These are phyloP conservation scores for Otatea glauca DNA, from an alignment of 176 grass and related monocot genomes.

Conservation along the genomic window DNA sequence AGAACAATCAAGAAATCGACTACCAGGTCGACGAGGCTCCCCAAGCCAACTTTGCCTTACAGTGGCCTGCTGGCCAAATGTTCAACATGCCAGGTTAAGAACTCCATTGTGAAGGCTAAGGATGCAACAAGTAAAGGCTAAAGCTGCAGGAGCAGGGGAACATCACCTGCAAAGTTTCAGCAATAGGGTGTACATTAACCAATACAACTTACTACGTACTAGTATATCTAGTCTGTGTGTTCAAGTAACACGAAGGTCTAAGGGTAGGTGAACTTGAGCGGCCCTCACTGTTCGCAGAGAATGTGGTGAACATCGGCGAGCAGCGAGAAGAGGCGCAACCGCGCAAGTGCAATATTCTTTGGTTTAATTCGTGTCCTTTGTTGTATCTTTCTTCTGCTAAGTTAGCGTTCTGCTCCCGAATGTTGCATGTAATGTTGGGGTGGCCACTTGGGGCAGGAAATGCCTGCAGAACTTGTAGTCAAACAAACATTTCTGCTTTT, in stretches of 20 bases:
- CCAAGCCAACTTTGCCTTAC: conserved; percentile 4
- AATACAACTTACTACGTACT: not conserved
- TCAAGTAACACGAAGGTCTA: conserved; percentile 24
- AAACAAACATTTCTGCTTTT: conserved; percentile 23
- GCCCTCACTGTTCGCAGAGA: conserved; percentile 44
- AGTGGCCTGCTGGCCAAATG: conserved; percentile 27
- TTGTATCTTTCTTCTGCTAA: conserved; percentile 26
- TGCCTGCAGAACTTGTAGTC: not conserved
- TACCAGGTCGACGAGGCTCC: conserved; percentile 30
- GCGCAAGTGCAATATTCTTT: conserved; percentile 46
- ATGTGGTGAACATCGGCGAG: conserved; percentile 34
- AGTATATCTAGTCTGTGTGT: not conserved
- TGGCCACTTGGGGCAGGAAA: not conserved
- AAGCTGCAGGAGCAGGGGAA: not conserved
- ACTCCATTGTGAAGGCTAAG: not conserved
- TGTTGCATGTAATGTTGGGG: conserved; percentile 36
- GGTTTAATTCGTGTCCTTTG: conserved; percentile 56
- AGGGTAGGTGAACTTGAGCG: conserved; percentile 50
- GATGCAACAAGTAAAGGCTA: not conserved
- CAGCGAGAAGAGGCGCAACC: conserved; percentile 56
- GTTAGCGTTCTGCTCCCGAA: not conserved
- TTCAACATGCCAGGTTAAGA: conserved; percentile 40
- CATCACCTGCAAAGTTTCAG: not conserved
- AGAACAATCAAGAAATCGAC: conserved; percentile 16
- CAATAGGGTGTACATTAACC: conserved; percentile 46